A percentile compares a stretch with the other conserved stretches of the same genome.
These are phyloP conservation scores for Xanthoconium separans DNA, from an alignment of 1,284 basidiomycete species.

Conservation along the genomic window DNA sequence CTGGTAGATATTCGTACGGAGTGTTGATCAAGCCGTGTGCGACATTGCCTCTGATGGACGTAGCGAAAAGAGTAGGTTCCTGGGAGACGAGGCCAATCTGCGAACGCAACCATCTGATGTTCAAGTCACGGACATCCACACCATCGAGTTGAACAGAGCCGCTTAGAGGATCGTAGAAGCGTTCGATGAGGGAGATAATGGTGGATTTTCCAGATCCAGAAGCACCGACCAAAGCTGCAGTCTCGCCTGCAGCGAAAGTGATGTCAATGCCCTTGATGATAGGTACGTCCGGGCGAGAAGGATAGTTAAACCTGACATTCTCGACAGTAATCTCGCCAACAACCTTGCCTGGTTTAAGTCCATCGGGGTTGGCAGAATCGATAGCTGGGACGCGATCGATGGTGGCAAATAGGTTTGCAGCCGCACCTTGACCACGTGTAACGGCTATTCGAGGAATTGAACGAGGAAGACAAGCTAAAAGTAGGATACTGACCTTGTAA, in stretches of 20 bases:
- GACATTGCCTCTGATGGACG: constrained; percentile 76
- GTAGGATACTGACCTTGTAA: constrained; percentile 58
- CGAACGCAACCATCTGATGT: constrained; percentile 84
- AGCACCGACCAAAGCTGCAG: constrained; percentile 86
- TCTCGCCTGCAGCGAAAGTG: constrained; percentile 74
- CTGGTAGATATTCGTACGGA: constrained; percentile 61
- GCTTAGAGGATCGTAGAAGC: constrained; percentile 83
- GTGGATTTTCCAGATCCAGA: constrained; percentile 90
- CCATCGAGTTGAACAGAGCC: constrained; percentile 84
- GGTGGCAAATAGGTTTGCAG: constrained; percentile 90
- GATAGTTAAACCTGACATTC: constrained; percentile 87
- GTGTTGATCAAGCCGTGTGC: constrained; percentile 89
- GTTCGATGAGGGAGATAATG: constrained; percentile 75
- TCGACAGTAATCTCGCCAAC: constrained; percentile 77
- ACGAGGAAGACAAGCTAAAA: not conserved
- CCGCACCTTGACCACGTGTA: constrained; percentile 81
- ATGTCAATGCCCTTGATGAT: constrained; percentile 78
- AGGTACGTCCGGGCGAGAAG: constrained; percentile 81
- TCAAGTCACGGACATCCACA: constrained; percentile 72
- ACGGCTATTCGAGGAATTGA: constrained; percentile 50
- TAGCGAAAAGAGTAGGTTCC: constrained; percentile 88
- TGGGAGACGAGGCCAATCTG: constrained; percentile 92
- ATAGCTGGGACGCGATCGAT: constrained; percentile 88
- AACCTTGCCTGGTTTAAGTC: constrained; percentile 72
- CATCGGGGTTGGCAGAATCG: constrained; percentile 74